These are phyloP conservation scores for Fusarium mundagurra DNA, from an alignment of 2,329 filamentous ascomycete species.

Conservation along the genomic window DNA sequence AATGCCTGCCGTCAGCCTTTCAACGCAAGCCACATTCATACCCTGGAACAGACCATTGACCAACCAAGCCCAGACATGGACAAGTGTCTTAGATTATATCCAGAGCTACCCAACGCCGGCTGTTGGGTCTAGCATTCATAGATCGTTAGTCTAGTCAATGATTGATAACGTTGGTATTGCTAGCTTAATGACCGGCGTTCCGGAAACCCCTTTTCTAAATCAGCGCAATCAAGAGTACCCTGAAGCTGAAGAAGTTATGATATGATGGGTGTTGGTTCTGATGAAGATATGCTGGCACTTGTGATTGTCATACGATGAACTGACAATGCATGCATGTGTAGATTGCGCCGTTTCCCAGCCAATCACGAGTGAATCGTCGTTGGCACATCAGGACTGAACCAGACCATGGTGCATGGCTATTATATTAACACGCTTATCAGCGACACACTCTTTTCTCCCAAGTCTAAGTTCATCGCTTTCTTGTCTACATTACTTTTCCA, in stretches of 20 bases:
- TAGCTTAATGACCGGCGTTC: background rate
- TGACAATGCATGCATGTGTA: background rate
- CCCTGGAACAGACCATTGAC: background rate
- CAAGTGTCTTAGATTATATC: background rate
- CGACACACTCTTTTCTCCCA: too few species aligned
- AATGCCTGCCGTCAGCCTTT: background rate
- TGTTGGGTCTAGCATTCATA: background rate
- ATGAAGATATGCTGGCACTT: background rate
- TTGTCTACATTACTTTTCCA: background rate
- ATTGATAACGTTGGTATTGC: background rate
- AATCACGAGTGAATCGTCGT: background rate
- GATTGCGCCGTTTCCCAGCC: background rate
- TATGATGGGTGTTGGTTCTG: background rate
- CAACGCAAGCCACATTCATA: background rate
- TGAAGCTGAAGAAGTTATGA: background rate
- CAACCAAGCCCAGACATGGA: background rate
- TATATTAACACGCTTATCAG: background rate
- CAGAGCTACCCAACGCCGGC: background rate
- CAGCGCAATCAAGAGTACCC: background rate
- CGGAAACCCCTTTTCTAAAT: background rate
- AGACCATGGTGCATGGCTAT: background rate
- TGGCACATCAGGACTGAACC: background rate
- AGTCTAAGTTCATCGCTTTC: background rate
- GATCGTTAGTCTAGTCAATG: background rate
- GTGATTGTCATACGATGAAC: background rate